Evolutionary conservation across 2,329 filamentous ascomycete genomes (phyloP), one percentile per base, ranked within the genome.

Genomic region (Knufia petricola): DNA sequence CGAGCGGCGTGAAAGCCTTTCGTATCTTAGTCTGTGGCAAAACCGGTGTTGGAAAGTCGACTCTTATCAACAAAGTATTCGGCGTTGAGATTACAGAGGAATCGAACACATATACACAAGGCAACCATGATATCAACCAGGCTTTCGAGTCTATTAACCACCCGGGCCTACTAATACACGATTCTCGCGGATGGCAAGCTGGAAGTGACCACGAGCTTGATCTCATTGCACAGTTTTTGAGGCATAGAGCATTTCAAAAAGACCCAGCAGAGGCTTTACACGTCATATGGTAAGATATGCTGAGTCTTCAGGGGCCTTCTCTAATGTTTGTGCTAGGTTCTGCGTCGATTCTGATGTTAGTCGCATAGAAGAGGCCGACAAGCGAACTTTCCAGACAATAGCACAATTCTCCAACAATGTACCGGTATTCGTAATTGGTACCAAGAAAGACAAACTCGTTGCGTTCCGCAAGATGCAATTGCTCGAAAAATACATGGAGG

Each of bases 21-120:
- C 57, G 63, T 36, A 61, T 65, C n/a, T 52, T 65, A 4, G 61
- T 64, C 2, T 64, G 62, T 47, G 61, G 61, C 12, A 62, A 62
- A 46, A 62, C 61, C 3, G 61, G 61, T 9, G 58, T 61, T 4
- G 61, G 61, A 19, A 63, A 63, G 43, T 61, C 59, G 3, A 62
- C 60, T 9, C 41, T 63, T 40, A 61, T 62, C 55, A 63, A 62
- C 50, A 59, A 60, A 42, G 55, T 60, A 13, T 63, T 65, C 42
- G 63, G 62, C 2, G 62, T 62, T 3, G 57, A 60, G 43, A 58
- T 64, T 44, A 58, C 53, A 7, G 51, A 53, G 44, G 57, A 59
- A 34, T 61, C 59, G n/a, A 41, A 47, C 24, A 48, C 58, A 47
- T 56, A 61, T 21, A 48, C 52, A 45, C 54, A 61, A 50, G 63